These are phyloP conservation scores for Pisolithus sp. DNA, from an alignment of 768 basidiomycete genomes.

Conservation along the genomic window DNA sequence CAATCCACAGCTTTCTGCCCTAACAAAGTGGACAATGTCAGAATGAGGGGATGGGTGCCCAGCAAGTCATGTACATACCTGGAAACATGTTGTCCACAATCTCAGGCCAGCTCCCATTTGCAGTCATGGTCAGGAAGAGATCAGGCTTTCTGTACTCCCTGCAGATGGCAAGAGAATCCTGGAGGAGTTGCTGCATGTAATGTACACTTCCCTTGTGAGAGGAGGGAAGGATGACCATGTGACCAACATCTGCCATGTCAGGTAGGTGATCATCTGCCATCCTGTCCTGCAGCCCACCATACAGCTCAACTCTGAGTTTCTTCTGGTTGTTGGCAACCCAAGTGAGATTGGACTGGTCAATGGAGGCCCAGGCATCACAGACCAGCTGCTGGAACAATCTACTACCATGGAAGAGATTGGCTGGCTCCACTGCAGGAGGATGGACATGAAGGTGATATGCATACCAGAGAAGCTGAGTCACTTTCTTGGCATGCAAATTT, in stretches of 20 bases:
- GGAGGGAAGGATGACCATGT: slow-evolving; percentile 33
- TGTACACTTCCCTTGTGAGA: slow-evolving; percentile 36
- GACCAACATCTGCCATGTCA: neutral
- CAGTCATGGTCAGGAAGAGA: slow-evolving; percentile 48
- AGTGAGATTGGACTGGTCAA: slow-evolving; percentile 34
- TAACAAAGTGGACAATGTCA: neutral
- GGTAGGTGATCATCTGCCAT: slow-evolving; percentile 9
- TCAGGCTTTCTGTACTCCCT: slow-evolving; percentile 32
- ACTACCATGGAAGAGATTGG: slow-evolving; percentile 29
- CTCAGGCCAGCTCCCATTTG: slow-evolving; percentile 47
- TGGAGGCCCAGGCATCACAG: slow-evolving; percentile 39
- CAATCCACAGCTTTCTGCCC: slow-evolving; percentile 34
- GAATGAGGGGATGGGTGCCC: neutral
- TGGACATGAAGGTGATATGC: neutral
- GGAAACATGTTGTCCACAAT: slow-evolving; percentile 31
- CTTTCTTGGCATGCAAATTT: neutral
- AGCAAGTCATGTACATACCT: slow-evolving; percentile 9
- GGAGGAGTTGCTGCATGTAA: slow-evolving; percentile 37
- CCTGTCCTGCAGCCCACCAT: slow-evolving; percentile 31
- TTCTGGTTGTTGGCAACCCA: slow-evolving; percentile 32
- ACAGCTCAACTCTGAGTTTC: slow-evolving; percentile 28
- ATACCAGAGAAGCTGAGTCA: neutral
- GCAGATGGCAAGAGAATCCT: slow-evolving; percentile 43
- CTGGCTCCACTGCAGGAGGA: slow-evolving; percentile 9
- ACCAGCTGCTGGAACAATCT: slow-evolving; percentile 36